Percentiles rank a stretch among this genome's conserved stretches.
phyloP scores from a whole-genome alignment of 805 yeast genomes.

The Millerozyma acaciae region DNA sequence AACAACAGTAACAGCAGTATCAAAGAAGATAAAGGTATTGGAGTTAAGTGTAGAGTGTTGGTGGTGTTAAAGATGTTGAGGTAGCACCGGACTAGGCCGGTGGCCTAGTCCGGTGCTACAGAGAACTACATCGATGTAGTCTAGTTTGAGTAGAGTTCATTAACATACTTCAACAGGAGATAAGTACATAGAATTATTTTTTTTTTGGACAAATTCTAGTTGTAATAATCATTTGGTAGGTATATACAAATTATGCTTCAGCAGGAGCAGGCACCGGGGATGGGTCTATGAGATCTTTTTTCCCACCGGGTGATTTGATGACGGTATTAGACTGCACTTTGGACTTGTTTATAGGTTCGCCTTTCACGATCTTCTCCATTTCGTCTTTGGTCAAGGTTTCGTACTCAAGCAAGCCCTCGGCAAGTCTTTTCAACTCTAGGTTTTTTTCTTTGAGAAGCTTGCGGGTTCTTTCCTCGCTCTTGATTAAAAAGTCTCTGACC shows the following conservation, averaged over 20 bases:
- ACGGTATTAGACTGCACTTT: conserved; percentile 75
- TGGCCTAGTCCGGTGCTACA: too few species aligned
- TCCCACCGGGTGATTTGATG: conserved; percentile 16
- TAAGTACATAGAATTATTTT: too few species aligned
- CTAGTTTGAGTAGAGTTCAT: too few species aligned
- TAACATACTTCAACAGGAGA: too few species aligned
- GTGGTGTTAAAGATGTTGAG: too few species aligned
- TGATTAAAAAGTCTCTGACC: conserved; percentile 69
- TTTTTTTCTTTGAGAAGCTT: conserved; percentile 55
- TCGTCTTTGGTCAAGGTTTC: conserved; percentile 92
- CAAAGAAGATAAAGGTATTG: too few species aligned
- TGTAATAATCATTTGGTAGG: too few species aligned
- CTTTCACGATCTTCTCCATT: conserved; percentile 79
- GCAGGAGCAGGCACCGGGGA: conserved; percentile 11
- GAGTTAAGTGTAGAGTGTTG: too few species aligned
- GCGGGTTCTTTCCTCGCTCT: conserved; percentile 78
- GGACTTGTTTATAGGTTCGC: conserved; percentile 67
- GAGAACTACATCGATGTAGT: too few species aligned
- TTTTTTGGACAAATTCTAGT: too few species aligned
- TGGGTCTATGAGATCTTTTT: conserved; percentile 11
- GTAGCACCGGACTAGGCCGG: too few species aligned
- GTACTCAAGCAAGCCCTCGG: conserved; percentile 90
- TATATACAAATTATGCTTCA: conserved; percentile 1
- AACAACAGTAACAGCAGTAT: too few species aligned
- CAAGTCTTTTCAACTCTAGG: conserved; percentile 77